Evolutionary conservation across 192 early-diverging fungal species (phyloP), one percentile per base, ranked within the genome.

Genomic region (Paraglomus occultum): DNA sequence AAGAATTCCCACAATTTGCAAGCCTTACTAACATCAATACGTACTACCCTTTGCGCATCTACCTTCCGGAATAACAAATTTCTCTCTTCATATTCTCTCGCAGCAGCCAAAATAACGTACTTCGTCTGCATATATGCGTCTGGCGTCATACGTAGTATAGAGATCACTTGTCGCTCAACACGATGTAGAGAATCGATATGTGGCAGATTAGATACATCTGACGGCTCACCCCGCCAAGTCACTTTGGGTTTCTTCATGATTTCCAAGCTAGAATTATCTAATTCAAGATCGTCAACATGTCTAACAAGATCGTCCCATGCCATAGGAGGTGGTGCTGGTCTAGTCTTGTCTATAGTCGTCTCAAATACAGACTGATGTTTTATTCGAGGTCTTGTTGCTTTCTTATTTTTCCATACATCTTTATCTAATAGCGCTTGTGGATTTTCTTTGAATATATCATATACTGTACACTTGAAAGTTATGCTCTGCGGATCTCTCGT

Each of bases 21-120:
- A 31, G 89, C 89, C 73, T 97, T 97, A 83, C 95, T 97, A 68
- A 97, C 95, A 71, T 97, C 95, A 31, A 97, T 89, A 42, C 92
- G 85, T 65, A 89, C 94, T 65, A 94, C 80, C 50, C 87, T 87
- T 80, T 97, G 93, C 4, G 95, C 95, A 73, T 95, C 94, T 55
- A 90, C 86, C 75, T 97, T 97, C 67, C 90, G 89, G 76, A 95
- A 95, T 8, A 83, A 77, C 1, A 62, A 70, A 5, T 72, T 65
- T 43, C 63, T 66, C 52, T 65, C 54, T 31, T 58, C 66, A 61
- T 77, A 79, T 23, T 82, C 79, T 5, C 71, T 73, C 6, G 86
- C 81, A 2, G 87, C 91, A 10, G 79, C 55, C 18, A 97, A 83
- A 64, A 97, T 80, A 40, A 85, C 87, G 9, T 81, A 74, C 74